phyloP scores from a whole-genome alignment of 768 basidiomycete species.

The Boletus reticuloceps region DNA sequence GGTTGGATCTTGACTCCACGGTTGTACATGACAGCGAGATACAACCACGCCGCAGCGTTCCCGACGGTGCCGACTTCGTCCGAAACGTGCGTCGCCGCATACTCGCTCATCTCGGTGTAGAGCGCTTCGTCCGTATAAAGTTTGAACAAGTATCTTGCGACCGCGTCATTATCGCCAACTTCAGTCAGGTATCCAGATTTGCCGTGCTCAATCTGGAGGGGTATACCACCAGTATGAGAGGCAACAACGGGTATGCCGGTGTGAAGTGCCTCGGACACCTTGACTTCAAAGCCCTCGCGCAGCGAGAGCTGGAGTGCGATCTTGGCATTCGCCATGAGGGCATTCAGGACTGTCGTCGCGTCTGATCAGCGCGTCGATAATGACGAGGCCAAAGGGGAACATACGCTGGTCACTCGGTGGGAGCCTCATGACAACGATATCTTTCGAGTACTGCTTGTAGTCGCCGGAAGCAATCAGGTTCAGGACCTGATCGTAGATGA shows the following conservation, averaged over 20 bases:
- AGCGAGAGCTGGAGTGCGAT: constrained; percentile 90
- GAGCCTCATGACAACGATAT: constrained; percentile 74
- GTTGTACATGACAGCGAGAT: constrained; percentile 76
- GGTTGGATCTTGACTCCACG: constrained; percentile 78
- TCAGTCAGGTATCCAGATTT: constrained; percentile 85
- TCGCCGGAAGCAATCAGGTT: constrained; percentile 52
- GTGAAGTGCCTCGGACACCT: constrained; percentile 93
- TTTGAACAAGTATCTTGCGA: constrained; percentile 74
- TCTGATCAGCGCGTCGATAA: constrained; percentile 1
- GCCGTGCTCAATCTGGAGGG: constrained; percentile 85
- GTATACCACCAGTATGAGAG: constrained; percentile 86
- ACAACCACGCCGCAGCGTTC: constrained; percentile 65
- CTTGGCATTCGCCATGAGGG: constrained; percentile 84
- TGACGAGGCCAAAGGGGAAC: constrained; percentile 23
- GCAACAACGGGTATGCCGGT: constrained; percentile 86
- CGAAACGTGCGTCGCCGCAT: constrained; percentile 72
- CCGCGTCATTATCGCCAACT: constrained; percentile 69
- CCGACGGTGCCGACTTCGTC: constrained; percentile 86
- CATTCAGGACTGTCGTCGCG: constrained; percentile 65
- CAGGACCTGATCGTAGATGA: constrained; percentile 81
- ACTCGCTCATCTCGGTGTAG: constrained; percentile 60
- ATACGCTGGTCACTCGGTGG: constrained; percentile 83
- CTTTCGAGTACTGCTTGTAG: constrained; percentile 53
- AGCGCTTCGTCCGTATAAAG: constrained; percentile 73
- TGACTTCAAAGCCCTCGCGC: constrained; percentile 96